phyloP scores from a whole-genome alignment of 257 asterid species.

The Solanum peruvianum region DNA sequence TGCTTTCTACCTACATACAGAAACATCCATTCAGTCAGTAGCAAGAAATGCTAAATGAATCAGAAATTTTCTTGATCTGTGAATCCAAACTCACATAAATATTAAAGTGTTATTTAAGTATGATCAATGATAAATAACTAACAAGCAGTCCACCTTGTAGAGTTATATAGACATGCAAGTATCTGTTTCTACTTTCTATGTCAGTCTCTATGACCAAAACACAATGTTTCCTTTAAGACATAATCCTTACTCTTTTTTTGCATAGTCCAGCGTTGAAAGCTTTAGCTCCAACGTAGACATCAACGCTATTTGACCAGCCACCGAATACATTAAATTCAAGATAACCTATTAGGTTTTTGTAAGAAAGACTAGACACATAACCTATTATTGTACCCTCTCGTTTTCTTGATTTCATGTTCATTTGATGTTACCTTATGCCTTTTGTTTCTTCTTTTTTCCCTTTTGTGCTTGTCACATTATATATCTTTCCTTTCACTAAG shows the following conservation, averaged over 20 bases:
- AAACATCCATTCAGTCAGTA: not conserved
- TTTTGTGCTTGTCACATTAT: not conserved
- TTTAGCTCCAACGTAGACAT: not conserved
- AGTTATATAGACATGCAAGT: not conserved
- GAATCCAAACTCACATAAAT: not conserved
- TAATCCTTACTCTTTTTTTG: not conserved
- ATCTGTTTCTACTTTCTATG: not conserved
- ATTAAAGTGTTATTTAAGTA: not conserved
- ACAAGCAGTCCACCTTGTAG: not conserved
- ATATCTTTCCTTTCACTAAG: not conserved
- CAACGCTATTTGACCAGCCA: not conserved
- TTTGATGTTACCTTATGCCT: not conserved
- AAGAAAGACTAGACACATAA: not conserved
- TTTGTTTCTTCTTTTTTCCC: not conserved
- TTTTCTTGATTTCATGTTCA: not conserved
- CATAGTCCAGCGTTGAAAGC: not conserved
- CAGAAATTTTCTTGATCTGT: not conserved
- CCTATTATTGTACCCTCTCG: not conserved
- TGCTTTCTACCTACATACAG: conserved; percentile 69
- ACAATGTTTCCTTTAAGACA: not conserved
- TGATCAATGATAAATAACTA: not conserved
- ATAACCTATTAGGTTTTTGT: not conserved
- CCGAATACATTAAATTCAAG: not conserved
- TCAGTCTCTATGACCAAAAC: not conserved
- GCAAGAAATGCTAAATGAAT: not conserved